Conservation (phyloP, 1,139 yeast species). For the Yamadazyma oceani region DNA sequence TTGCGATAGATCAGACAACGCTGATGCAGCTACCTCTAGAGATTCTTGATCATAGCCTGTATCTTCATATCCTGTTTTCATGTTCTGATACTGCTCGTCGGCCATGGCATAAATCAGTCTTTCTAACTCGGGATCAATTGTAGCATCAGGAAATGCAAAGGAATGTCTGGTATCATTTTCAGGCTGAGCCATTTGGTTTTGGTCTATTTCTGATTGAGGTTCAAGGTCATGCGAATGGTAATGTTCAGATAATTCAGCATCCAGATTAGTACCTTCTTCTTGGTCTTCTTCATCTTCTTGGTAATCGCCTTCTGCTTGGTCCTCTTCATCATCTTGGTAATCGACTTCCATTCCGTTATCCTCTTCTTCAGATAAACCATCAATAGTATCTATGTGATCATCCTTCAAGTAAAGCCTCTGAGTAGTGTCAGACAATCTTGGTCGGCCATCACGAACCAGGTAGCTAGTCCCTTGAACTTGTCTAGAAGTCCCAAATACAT, state of each 20-base stretch:
- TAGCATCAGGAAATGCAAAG: conserved; percentile 11
- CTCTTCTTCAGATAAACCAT: conserved; percentile 17
- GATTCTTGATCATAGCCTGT: conserved; percentile 5
- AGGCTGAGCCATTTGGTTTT: too few relatives aligned
- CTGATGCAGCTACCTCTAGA: conserved; percentile 5
- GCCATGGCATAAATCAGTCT: conserved; percentile 3
- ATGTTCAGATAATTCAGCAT: conserved; percentile 4
- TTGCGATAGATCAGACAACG: too few relatives aligned
- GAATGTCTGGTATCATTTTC: too few relatives aligned
- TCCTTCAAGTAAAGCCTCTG: not conserved
- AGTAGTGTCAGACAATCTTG: conserved; percentile 5
- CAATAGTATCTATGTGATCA: conserved; percentile 19
- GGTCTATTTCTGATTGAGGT: too few relatives aligned
- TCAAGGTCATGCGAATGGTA: conserved; percentile 14
- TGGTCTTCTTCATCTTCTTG: conserved; percentile 14
- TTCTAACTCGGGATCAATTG: conserved; percentile 8
- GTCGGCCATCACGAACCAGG: conserved; percentile 7
- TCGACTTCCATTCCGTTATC: conserved; percentile 23
- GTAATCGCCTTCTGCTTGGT: conserved; percentile 15
- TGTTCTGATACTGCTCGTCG: not conserved
- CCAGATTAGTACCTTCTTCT: conserved; percentile 7
- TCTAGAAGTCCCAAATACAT: not conserved
- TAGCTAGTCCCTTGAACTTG: not conserved
- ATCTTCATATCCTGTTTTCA: conserved; percentile 7
- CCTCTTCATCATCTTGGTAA: conserved; percentile 19